phyloP scores from a whole-genome alignment of 1,284 basidiomycete species.

The Erythrobasidium hasegawianum region DNA sequence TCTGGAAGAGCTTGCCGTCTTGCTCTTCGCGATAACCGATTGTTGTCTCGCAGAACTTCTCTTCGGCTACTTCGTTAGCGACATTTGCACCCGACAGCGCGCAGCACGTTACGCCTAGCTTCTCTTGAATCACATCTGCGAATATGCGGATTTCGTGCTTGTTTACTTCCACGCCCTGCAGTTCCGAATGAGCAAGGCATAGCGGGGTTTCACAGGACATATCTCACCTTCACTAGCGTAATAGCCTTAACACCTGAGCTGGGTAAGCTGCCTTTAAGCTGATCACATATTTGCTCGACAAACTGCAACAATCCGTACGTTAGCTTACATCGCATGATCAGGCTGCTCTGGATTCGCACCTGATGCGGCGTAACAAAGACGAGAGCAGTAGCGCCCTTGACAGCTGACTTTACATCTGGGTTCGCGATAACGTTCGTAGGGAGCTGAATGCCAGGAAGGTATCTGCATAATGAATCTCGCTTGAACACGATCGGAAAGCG shows the following conservation, averaged over 20 bases:
- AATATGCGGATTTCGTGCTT: constrained; percentile 57
- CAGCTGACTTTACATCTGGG: constrained; percentile 54
- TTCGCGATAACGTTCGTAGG: constrained; percentile 57
- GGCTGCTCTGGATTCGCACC: constrained; percentile 46
- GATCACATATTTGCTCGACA: constrained; percentile 49
- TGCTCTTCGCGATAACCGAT: constrained; percentile 55
- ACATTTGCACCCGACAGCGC: constrained; percentile 60
- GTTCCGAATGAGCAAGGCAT: background rate
- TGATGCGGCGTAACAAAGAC: constrained; percentile 59
- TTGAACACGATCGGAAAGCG: background rate
- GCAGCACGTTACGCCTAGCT: constrained; percentile 54
- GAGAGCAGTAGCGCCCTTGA: constrained; percentile 56
- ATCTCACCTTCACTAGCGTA: constrained; percentile 53
- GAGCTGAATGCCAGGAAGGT: constrained; percentile 56
- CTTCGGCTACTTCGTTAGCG: constrained; percentile 56
- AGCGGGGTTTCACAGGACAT: too few species aligned
- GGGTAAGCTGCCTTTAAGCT: constrained; percentile 50
- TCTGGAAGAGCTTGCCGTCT: constrained; percentile 52
- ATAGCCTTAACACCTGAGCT: constrained; percentile 51
- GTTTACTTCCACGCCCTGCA: constrained; percentile 55
- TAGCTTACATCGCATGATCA: too few species aligned
- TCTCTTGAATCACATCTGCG: constrained; percentile 56
- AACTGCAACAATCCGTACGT: constrained; percentile 43
- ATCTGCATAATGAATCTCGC: constrained; percentile 38
- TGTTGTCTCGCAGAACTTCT: constrained; percentile 57